Conservation (phyloP, 2,329 filamentous ascomycete species). For the Arachnopeziza araneosa region DNA sequence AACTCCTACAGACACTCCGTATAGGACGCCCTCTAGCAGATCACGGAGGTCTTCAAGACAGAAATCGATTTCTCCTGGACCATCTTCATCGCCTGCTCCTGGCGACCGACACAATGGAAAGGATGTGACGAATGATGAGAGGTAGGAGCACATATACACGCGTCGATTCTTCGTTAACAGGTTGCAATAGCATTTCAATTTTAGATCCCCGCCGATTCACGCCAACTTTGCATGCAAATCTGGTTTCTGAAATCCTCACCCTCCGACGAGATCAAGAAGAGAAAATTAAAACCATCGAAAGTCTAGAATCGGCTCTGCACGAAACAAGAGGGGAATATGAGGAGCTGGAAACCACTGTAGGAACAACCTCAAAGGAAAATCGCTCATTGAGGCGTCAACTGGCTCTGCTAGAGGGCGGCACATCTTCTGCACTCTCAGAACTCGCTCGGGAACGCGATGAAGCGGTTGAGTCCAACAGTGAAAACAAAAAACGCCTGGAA, state of each 20-base stretch:
- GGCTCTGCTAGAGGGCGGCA: conserved; percentile 80
- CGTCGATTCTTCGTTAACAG: conserved; percentile 12
- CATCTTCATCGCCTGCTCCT: conserved; percentile 45
- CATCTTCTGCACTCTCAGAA: conserved; percentile 77
- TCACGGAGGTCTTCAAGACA: conserved; percentile 57
- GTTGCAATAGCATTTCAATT: conserved; percentile 44
- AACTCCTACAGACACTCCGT: conserved; percentile 66
- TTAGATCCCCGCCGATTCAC: conserved; percentile 91
- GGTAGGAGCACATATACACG: conserved; percentile 39
- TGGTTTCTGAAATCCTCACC: conserved; percentile 89
- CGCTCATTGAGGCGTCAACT: conserved; percentile 80
- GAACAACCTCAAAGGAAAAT: conserved; percentile 65
- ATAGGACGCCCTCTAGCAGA: conserved; percentile 64
- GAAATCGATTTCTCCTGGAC: conserved; percentile 59
- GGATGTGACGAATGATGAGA: conserved; percentile 61
- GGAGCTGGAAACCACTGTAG: conserved; percentile 54
- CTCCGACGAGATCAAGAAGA: conserved; percentile 86
- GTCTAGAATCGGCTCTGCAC: conserved; percentile 71
- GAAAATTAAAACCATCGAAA: conserved; percentile 81
- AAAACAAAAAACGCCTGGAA: conserved; percentile 74
- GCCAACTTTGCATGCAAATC: conserved; percentile 85
- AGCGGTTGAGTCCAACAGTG: conserved; percentile 64
- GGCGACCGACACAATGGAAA: conserved; percentile 43
- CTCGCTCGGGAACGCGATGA: conserved; percentile 82
- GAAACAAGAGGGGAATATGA: conserved; percentile 70